phyloP scores from a whole-genome alignment of 768 basidiomycete genomes.

The Cubamyces sp. region DNA sequence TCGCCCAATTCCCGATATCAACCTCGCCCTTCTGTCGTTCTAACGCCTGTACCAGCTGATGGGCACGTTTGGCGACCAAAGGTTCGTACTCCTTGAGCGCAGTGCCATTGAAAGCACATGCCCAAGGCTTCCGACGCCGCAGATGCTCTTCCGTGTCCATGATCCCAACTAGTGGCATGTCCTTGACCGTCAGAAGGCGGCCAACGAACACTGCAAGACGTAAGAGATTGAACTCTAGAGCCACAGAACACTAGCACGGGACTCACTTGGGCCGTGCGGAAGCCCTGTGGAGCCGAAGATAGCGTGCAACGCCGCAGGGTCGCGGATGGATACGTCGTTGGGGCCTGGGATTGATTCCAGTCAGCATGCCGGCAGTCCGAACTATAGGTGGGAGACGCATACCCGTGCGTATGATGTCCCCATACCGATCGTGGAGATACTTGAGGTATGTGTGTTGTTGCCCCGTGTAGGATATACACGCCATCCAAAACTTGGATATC shows the following conservation, averaged over 20 bases:
- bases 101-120: constrained; percentile 48
- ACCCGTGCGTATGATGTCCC: constrained; percentile 43
- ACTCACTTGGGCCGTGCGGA: constrained; percentile 46
- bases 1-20: constrained; percentile 42
- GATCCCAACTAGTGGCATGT: constrained; percentile 10
- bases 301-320: constrained; percentile 36
- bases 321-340: constrained; percentile 48
- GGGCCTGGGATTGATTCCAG: constrained; percentile 39
- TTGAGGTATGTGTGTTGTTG: constrained; percentile 35
- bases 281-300: constrained; percentile 40
- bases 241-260: constrained; percentile 24
- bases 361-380: background rate
- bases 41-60: constrained; percentile 46
- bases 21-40: constrained; percentile 29
- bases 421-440: constrained; percentile 43
- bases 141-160: constrained; percentile 42
- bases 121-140: constrained; percentile 51
- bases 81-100: constrained; percentile 53
- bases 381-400: background rate
- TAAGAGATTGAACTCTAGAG: constrained; percentile 30
- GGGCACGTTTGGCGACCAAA: constrained; percentile 41
- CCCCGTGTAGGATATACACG: constrained; percentile 31
- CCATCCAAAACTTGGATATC: constrained; percentile 36
- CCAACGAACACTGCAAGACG: constrained; percentile 3
- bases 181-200: constrained; percentile 11